phyloP scores from a whole-genome alignment of 78 protist species.

The Emiliania huxleyi region DNA sequence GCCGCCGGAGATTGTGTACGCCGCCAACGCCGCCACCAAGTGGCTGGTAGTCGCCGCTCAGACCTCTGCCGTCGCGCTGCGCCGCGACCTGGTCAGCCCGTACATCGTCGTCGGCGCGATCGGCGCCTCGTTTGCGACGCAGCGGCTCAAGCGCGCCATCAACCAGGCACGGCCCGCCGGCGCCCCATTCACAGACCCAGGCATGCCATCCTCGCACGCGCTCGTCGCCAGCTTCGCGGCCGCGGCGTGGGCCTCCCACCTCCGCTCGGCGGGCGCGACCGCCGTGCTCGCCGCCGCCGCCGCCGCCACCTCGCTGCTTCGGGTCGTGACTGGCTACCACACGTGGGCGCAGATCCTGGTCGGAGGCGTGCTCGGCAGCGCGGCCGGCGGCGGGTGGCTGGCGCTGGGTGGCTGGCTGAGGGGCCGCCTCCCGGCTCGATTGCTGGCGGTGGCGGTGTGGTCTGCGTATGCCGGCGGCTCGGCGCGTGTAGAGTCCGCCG shows the following conservation, averaged over 20 bases:
- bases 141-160: background rate
- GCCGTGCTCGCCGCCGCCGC: background rate
- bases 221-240: background rate
- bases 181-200: background rate
- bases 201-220: slow-evolving; percentile 1
- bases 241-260: background rate
- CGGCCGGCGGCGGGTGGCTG: background rate
- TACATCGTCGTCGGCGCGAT: background rate
- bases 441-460: background rate
- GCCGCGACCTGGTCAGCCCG: background rate
- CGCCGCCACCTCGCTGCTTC: background rate
- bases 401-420: background rate
- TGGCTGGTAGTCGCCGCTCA: background rate
- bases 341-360: background rate
- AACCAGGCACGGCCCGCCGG: background rate
- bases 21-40: background rate
- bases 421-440: background rate
- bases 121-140: background rate
- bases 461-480: background rate
- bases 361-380: background rate
- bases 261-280: background rate
- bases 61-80: background rate
- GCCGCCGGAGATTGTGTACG: too few species aligned
- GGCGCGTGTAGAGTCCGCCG: too few species aligned
- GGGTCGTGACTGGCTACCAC: background rate